These are phyloP conservation scores for Thamnidium elegans DNA, from an alignment of 192 early-diverging fungal genomes.

Conservation along the genomic window DNA sequence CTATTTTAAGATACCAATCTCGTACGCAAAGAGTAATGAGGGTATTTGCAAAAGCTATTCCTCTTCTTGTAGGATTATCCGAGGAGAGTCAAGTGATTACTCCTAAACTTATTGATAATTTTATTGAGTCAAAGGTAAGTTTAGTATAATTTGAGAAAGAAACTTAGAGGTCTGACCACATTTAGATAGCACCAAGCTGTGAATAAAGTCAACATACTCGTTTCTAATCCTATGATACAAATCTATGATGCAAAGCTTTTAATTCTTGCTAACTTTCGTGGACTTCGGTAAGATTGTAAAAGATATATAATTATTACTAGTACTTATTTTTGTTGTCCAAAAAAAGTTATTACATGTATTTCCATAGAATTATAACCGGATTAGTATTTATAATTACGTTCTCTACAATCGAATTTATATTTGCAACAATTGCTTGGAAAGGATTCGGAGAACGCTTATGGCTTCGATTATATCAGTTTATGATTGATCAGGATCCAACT, in stretches of 20 bases:
- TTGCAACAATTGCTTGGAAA: conserved; percentile 49
- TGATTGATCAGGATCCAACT: too few relatives aligned
- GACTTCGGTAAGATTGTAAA: conserved; percentile 42
- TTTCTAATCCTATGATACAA: conserved; percentile 45
- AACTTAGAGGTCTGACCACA: not conserved
- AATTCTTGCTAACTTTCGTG: conserved; percentile 55
- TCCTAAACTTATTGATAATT: conserved; percentile 29
- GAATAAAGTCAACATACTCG: conserved; percentile 38
- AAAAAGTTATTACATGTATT: conserved; percentile 53
- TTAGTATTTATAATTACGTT: conserved; percentile 44
- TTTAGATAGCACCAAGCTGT: conserved; percentile 29
- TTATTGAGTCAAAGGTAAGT: conserved; percentile 26
- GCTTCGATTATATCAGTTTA: conserved; percentile 8
- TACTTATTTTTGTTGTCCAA: not conserved
- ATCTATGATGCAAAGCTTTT: conserved; percentile 48
- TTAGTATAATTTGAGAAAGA: not conserved
- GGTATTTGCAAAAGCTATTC: conserved; percentile 30
- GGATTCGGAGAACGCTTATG: conserved; percentile 27
- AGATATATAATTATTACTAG: not conserved
- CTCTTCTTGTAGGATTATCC: conserved; percentile 25
- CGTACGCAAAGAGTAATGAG: conserved; percentile 22
- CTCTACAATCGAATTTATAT: conserved; percentile 47
- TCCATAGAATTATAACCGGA: conserved; percentile 43
- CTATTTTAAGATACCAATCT: conserved; percentile 36
- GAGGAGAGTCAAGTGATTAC: conserved; percentile 30